These are phyloP conservation scores for Striga hermonthica DNA, from an alignment of 305 asterid genomes.

Conservation along the genomic window DNA sequence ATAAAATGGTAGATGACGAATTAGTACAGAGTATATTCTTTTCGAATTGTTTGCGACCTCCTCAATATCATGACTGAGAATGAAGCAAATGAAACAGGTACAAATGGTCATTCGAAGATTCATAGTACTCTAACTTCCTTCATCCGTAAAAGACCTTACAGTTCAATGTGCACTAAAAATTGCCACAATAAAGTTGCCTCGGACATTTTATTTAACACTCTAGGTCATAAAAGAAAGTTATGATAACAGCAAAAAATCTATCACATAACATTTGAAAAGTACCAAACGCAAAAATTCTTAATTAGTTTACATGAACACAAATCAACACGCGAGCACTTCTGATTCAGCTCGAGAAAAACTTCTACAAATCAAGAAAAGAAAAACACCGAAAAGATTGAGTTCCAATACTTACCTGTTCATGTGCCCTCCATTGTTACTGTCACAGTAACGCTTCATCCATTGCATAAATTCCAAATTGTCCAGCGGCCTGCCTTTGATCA, in stretches of 20 bases:
- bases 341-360: not conserved
- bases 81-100: slow-evolving; percentile 3
- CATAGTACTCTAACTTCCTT: not conserved
- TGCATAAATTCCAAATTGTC: slow-evolving; percentile 95
- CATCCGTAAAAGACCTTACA: not conserved
- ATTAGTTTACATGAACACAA: not conserved
- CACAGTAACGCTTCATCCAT: slow-evolving; percentile 92
- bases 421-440: slow-evolving; percentile 55
- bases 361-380: slow-evolving; percentile 23
- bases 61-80: too few relatives aligned
- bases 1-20: too few relatives aligned
- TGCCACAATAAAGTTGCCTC: not conserved
- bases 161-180: not conserved
- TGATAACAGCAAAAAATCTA: not conserved
- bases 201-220: not conserved
- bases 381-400: slow-evolving; percentile 21
- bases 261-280: too few relatives aligned
- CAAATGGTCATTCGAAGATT: not conserved
- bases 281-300: too few relatives aligned
- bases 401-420: slow-evolving; percentile 40
- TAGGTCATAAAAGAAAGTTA: not conserved
- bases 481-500: slow-evolving; percentile 85
- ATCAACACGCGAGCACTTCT: not conserved
- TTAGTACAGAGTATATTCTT: too few relatives aligned
- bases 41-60: too few relatives aligned